Conservation (phyloP, 768 basidiomycete species). For the Suillus tomentosus region DNA sequence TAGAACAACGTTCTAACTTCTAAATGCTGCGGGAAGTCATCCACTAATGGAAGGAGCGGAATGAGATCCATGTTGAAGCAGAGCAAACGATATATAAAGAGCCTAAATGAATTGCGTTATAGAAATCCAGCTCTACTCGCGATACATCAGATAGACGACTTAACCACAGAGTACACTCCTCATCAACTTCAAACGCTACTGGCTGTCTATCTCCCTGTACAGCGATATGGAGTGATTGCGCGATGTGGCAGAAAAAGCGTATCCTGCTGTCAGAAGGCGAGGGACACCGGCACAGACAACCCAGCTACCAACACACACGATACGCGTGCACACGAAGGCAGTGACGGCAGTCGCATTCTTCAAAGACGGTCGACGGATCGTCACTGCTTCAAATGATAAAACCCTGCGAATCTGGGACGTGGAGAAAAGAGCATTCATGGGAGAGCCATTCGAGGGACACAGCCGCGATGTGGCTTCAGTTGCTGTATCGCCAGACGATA, state of each 20-base stretch:
- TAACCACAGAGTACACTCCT: background rate
- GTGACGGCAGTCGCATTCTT: constrained; percentile 28
- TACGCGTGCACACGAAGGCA: background rate
- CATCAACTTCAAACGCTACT: background rate
- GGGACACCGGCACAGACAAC: background rate
- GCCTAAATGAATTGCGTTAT: background rate
- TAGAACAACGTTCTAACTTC: too few relatives aligned
- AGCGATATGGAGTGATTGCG: background rate
- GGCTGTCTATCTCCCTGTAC: background rate
- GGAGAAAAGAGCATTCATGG: constrained; percentile 19
- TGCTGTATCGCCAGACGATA: constrained; percentile 30
- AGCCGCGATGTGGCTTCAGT: constrained; percentile 24
- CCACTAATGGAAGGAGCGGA: too few relatives aligned
- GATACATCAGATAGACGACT: background rate
- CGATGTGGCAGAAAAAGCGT: background rate
- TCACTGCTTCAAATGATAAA: constrained; percentile 26
- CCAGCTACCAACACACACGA: background rate
- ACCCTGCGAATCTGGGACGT: constrained; percentile 31
- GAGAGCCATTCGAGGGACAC: constrained; percentile 22
- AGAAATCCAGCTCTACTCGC: background rate
- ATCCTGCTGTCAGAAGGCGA: background rate
- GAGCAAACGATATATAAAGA: background rate
- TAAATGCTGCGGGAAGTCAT: too few relatives aligned
- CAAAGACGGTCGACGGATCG: constrained; percentile 27
- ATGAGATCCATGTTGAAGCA: background rate